phyloP scores from a whole-genome alignment of 2,329 filamentous ascomycete genomes.

The Keithomyces neogunnii region DNA sequence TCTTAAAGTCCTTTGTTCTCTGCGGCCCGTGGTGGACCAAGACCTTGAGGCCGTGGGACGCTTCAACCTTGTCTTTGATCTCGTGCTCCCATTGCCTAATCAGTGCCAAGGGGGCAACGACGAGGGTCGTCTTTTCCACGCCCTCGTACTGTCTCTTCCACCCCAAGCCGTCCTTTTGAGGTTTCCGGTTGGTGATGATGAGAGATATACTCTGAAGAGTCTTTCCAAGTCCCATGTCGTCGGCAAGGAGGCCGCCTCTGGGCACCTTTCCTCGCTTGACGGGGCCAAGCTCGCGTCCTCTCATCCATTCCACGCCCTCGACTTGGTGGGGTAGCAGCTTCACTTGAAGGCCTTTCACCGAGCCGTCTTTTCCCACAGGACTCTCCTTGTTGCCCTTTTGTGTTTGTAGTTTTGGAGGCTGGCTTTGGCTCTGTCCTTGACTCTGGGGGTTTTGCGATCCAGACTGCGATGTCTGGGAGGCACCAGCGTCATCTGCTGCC shows the following conservation, averaged over 20 bases:
- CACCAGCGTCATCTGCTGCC: slow-evolving; percentile 13
- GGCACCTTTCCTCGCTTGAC: slow-evolving; percentile 75
- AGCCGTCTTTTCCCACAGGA: slow-evolving; percentile 36
- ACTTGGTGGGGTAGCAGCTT: slow-evolving; percentile 89
- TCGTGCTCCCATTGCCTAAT: slow-evolving; percentile 98
- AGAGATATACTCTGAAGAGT: slow-evolving; percentile 89
- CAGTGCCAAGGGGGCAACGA: slow-evolving; percentile 85
- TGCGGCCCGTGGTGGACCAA: slow-evolving; percentile 86
- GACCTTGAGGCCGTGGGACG: slow-evolving; percentile 64
- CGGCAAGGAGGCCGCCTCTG: slow-evolving; percentile 89
- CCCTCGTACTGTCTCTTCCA: slow-evolving; percentile 62
- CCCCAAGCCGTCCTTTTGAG: slow-evolving; percentile 43
- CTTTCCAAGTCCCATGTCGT: slow-evolving; percentile 97
- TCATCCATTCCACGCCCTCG: slow-evolving; percentile 93
- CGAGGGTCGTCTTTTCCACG: slow-evolving; percentile 72
- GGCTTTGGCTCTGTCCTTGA: slow-evolving; percentile 10
- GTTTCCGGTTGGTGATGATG: slow-evolving; percentile 73
- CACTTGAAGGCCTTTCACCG: slow-evolving; percentile 72
- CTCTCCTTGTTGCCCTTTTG: slow-evolving; percentile 9
- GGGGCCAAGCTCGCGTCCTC: slow-evolving; percentile 77
- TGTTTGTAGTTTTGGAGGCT: slow-evolving; percentile 9
- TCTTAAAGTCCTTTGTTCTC: slow-evolving; percentile 68
- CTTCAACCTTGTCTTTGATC: slow-evolving; percentile 71
- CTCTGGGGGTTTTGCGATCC: not conserved
- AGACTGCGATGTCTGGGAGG: not conserved